phyloP scores from a whole-genome alignment of 805 yeast genomes.

The Metschnikowia koreensis region DNA sequence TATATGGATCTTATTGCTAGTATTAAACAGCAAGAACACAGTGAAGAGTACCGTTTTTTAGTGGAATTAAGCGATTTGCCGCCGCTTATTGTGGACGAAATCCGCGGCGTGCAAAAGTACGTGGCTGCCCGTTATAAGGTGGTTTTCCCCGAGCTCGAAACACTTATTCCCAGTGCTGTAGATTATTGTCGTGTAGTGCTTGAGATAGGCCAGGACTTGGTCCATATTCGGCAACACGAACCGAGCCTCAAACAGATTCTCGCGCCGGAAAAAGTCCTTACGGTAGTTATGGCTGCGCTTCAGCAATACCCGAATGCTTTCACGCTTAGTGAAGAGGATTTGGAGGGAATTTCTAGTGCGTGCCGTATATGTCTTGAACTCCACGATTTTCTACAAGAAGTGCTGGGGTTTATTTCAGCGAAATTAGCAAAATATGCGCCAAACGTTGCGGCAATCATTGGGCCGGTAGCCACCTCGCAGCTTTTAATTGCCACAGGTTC shows the following conservation, averaged over 20 bases:
- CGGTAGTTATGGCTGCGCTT: conserved; percentile 69
- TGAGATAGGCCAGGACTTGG: conserved; percentile 49
- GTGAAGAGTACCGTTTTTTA: conserved; percentile 45
- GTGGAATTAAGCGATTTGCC: conserved; percentile 54
- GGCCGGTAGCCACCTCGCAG: conserved; percentile 71
- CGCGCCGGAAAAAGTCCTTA: conserved; percentile 64
- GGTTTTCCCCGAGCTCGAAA: conserved; percentile 70
- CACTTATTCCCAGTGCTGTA: conserved; percentile 58
- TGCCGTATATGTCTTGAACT: conserved; percentile 50
- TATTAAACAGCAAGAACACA: conserved; percentile 33
- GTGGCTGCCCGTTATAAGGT: conserved; percentile 53
- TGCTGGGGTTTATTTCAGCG: conserved; percentile 55
- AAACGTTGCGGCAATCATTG: conserved; percentile 69
- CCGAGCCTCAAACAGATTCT: conserved; percentile 42
- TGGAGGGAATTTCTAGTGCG: conserved; percentile 40
- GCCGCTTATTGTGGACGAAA: conserved; percentile 54
- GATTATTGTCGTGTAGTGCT: conserved; percentile 57
- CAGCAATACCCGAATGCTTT: conserved; percentile 33
- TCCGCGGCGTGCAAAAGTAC: conserved; percentile 46
- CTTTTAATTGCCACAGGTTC: conserved; percentile 71
- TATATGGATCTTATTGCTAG: conserved; percentile 31
- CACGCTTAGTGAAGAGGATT: conserved; percentile 25
- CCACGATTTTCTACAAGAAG: conserved; percentile 37
- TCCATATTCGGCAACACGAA: conserved; percentile 29
- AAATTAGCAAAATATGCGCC: conserved; percentile 70